Percentiles rank a stretch among this genome's conserved stretches.
Conservation (phyloP, 2,329 filamentous ascomycete species). For the Helminthosporium solani region DNA sequence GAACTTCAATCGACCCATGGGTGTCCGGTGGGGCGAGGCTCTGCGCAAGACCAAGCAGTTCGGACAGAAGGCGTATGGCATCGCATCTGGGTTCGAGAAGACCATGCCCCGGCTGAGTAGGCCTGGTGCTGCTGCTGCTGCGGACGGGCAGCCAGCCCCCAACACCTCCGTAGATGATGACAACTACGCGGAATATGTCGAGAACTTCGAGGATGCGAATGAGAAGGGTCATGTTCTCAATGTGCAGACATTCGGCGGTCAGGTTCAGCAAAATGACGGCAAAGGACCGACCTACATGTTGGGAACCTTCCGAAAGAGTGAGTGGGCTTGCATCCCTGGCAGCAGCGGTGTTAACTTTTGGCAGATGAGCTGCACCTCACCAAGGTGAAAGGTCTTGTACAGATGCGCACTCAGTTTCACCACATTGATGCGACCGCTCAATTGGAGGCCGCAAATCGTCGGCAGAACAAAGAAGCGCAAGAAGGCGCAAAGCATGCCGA, state of each 20-base stretch:
- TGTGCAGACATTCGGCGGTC: conserved; percentile 82
- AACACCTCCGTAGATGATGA: conserved; percentile 60
- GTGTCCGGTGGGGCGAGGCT: conserved; percentile 77
- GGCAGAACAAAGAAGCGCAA: conserved; percentile 48
- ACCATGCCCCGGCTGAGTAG: conserved; percentile 33
- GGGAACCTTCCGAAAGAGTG: conserved; percentile 83
- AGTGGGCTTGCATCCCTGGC: conserved; percentile 31
- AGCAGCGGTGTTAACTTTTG: conserved; percentile 7
- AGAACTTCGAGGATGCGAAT: conserved; percentile 61
- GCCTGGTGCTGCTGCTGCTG: conserved; percentile 25
- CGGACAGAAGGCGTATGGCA: conserved; percentile 47
- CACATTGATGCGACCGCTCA: conserved; percentile 85
- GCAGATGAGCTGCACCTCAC: conserved; percentile 83
- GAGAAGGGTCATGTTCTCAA: conserved; percentile 71
- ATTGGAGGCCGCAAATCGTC: conserved; percentile 57
- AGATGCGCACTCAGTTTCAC: conserved; percentile 88
- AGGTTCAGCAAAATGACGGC: conserved; percentile 67
- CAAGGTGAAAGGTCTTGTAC: conserved; percentile 76
- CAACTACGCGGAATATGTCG: conserved; percentile 59
- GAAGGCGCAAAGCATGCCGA: conserved; percentile 50
- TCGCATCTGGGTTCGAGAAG: conserved; percentile 48
- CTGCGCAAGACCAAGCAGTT: conserved; percentile 57
- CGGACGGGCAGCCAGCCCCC: conserved; percentile 20
- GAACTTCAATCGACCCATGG: conserved; percentile 83
- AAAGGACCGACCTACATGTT: conserved; percentile 81